Evolutionary conservation across 306 rosid genomes (phyloP).

Genomic region (Vigna hirtella): DNA sequence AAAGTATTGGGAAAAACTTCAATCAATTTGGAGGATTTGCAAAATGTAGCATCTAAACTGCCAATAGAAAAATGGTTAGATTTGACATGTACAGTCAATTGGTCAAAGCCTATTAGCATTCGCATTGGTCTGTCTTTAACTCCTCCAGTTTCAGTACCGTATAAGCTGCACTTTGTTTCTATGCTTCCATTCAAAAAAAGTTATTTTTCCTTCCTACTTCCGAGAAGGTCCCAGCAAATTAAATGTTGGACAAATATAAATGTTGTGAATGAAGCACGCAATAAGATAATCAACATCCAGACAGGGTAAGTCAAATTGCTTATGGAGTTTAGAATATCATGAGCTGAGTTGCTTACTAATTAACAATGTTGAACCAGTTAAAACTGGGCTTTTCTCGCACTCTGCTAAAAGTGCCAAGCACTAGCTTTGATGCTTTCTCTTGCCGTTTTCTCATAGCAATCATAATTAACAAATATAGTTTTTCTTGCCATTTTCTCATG

Average conservation of each 20-base stretch:
- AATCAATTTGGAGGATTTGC: slow-evolving; percentile 42
- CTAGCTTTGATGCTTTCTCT: neutral
- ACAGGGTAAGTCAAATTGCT: slow-evolving; percentile 36
- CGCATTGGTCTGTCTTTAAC: slow-evolving; percentile 49
- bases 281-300: slow-evolving; percentile 44
- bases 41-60: slow-evolving; percentile 42
- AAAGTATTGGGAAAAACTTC: slow-evolving; percentile 49
- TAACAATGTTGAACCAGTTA: slow-evolving; percentile 23
- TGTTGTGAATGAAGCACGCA: slow-evolving; percentile 43
- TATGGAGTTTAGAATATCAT: slow-evolving; percentile 2
- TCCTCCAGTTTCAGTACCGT: slow-evolving; percentile 49
- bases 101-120: slow-evolving; percentile 41
- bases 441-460: neutral
- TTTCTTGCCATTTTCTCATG: neutral
- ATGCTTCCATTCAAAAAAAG: slow-evolving; percentile 22
- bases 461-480: too few relatives aligned
- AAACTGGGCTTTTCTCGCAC: neutral
- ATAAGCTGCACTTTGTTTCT: slow-evolving; percentile 41
- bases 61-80: slow-evolving; percentile 54
- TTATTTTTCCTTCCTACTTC: slow-evolving; percentile 33
- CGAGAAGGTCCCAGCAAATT: slow-evolving; percentile 29
- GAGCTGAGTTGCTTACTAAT: neutral
- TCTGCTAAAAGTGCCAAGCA: neutral
- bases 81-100: slow-evolving; percentile 27
- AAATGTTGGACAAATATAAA: slow-evolving; percentile 29